These are phyloP conservation scores for Austroboletus eburneus DNA, from an alignment of 768 basidiomycete genomes.

Conservation along the genomic window DNA sequence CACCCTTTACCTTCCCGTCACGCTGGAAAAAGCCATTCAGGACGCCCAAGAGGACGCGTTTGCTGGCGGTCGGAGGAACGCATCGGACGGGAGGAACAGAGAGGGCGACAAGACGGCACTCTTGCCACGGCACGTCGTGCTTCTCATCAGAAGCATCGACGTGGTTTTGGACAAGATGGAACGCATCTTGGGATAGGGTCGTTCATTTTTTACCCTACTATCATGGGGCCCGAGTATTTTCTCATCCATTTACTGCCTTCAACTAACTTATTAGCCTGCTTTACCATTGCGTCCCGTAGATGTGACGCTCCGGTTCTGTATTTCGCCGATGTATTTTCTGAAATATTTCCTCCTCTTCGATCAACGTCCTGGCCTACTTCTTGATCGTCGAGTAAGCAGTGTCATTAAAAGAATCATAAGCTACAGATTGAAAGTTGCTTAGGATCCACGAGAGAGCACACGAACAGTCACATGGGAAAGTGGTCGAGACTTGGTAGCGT, in stretches of 20 bases:
- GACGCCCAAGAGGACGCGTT: constrained; percentile 28
- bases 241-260: not conserved
- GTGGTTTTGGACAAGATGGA: constrained; percentile 66
- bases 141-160: constrained; percentile 60
- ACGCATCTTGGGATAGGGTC: constrained; percentile 34
- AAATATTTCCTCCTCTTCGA: no score
- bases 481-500: constrained; percentile 2
- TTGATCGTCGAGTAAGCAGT: constrained; percentile 9
- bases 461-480: constrained; percentile 1
- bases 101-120: constrained; percentile 30
- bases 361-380: no score
- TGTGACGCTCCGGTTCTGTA: not conserved
- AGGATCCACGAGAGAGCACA: not conserved
- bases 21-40: constrained; percentile 63
- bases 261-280: no score
- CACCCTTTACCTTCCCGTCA: constrained; percentile 69
- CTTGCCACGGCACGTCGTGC: constrained; percentile 54
- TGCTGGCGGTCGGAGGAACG: constrained; percentile 2
- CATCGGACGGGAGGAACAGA: constrained; percentile 8
- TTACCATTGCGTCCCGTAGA: not conserved
- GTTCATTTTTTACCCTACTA: not conserved
- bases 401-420: constrained; percentile 17
- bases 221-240: no score
- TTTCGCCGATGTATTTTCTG: not conserved
- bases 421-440: constrained; percentile 6